Base-by-base conservation (phyloP, 2,329 filamentous ascomycete species). In the Sclerotinia subarctica region DNA sequence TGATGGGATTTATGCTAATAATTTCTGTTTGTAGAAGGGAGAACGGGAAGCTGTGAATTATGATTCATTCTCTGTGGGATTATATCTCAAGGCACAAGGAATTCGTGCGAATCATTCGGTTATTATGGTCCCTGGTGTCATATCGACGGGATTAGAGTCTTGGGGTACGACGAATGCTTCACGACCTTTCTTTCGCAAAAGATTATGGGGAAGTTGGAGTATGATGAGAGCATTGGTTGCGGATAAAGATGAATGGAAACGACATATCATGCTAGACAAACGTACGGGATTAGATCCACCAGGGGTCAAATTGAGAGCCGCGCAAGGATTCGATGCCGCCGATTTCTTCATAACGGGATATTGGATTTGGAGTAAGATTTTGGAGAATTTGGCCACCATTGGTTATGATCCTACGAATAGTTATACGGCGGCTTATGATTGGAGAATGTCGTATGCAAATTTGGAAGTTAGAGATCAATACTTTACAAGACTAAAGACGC, bases 81-180 rank as follows among this genome's bases (percentile, higher is more conserved):
- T 95, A 42, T 91, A 96, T 75, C 90, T 94, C 26, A 88, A 88
- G 51, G 82, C 88, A 5, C 91, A 97, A 78, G 96, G 96, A 1
- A 84, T 98, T 24, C 79, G 85, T 59, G 94, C 92, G 21, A 85
- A 91, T 69, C 93, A 97, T 74, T 93, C 95, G 1, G 89, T 99
- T 70, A 91, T 99, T 71, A 98, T 99, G 94, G 89, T 99, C 13
- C 95, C 95, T 0, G 95, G 95, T 5, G 95, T 99, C 69, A 99
- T 99, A 73, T 98, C 95, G 0, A 98, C 95, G 0, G 95, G 95
- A 1, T 85, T 99, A 32, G 95, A 99, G 80, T 97, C 93, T 59
- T 99, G 95, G 95, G 93, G 94, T 5, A 98, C 95, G 0, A 88
- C 91, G 63, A 91, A 94, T 76, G 82, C 84, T 53, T 97, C 94